Evolutionary conservation across 805 yeast genomes (phyloP), one percentile per base, ranked within the genome.

Genomic region (Candida vaughaniae): DNA sequence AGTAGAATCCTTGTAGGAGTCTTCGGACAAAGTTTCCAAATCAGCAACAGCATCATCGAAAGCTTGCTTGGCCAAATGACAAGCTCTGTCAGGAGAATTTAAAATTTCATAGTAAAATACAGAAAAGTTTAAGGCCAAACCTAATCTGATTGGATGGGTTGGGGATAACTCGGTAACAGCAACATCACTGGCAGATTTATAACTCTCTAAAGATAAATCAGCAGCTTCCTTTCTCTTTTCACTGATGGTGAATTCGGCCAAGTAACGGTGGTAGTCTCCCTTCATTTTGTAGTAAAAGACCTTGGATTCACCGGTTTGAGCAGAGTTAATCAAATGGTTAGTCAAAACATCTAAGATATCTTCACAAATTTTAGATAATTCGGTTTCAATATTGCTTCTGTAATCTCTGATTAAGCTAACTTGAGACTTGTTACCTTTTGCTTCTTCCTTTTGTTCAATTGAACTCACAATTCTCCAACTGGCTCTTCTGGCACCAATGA

Each of bases 21-120:
- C 99, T 73, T 91, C 99, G 31, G 95, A 86, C 62, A 91, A 77
- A 51, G 97, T 87, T 72, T 91, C 99, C 65, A 91, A 80, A 73
- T 93, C 98, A 48, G 99, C 96, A 64, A 91, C 95, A 48, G 99
- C 99, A 62, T 91, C 98, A 69, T 91, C 99, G 55, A 93, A 91
- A 26, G 99, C 98, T 73, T 91, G 96, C 71, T 91, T 93, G 58
- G 99, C 99, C 66, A 91, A 80, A 66, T 90, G 95, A 69, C 99
- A 91, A 54, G 99, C 99, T 69, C 95, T 87, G 66, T 91, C 97
- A 56, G 99, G 98, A 42, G 96, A 86, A 71, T 91, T 90, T 70
- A 90, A 85, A 61, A 93, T 95, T 76, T 91, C 99, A 64, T 91
- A 91, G 80, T 91, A 93, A 74, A 91, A 91, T 45, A 91, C 99